Evolutionary conservation across 2,329 filamentous ascomycete species (phyloP).

Genomic region (Aspergillus sp.): DNA sequence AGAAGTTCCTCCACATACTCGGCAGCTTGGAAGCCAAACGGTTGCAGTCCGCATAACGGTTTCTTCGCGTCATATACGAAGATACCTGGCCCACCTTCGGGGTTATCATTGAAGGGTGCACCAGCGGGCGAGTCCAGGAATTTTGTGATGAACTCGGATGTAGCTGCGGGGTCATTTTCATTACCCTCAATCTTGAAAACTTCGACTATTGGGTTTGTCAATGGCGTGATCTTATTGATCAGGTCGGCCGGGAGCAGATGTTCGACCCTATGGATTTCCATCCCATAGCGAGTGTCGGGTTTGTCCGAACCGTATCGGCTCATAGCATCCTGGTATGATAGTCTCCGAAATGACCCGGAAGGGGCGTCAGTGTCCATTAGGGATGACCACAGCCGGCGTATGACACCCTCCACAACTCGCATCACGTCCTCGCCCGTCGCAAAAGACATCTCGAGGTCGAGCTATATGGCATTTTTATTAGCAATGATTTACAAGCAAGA

Average conservation of each 20-base stretch:
- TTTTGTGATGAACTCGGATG: constrained; percentile 60
- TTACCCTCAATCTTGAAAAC: constrained; percentile 62
- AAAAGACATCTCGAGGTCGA: constrained; percentile 94
- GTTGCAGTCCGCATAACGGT: constrained; percentile 73
- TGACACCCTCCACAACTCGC: constrained; percentile 51
- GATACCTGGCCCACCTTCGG: constrained; percentile 75
- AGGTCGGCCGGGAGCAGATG: constrained; percentile 64
- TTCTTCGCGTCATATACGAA: constrained; percentile 72
- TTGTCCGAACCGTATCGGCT: constrained; percentile 82
- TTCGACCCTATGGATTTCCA: constrained; percentile 66
- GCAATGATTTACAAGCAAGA: neutral
- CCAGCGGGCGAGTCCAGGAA: constrained; percentile 70
- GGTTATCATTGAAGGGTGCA: constrained; percentile 63
- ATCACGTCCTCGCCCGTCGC: constrained; percentile 71
- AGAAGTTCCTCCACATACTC: constrained; percentile 57
- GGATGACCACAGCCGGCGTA: constrained; percentile 56
- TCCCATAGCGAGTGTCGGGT: constrained; percentile 77
- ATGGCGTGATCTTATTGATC: constrained; percentile 69
- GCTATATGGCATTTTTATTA: constrained; percentile 45
- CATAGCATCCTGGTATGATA: constrained; percentile 79
- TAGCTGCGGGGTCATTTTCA: constrained; percentile 52
- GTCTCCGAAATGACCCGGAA: constrained; percentile 52
- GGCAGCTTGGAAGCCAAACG: constrained; percentile 72
- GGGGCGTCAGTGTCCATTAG: constrained; percentile 48
- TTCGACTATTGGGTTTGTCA: constrained; percentile 71